Evolutionary conservation across 2,329 filamentous ascomycete genomes (phyloP).

Genomic region (Monilinia fructicola): DNA sequence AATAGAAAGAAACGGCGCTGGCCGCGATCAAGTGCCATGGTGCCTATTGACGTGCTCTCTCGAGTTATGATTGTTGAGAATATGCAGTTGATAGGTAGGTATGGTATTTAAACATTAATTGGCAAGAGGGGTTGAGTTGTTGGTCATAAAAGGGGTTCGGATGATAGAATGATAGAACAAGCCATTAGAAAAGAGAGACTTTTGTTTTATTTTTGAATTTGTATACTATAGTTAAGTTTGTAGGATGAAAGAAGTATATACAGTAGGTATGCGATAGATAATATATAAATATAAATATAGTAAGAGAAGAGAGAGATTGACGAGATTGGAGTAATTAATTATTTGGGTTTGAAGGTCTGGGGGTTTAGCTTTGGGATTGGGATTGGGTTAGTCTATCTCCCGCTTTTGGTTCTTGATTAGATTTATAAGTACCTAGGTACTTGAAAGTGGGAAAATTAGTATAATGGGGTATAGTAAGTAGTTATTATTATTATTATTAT

Average conservation of each 20-base stretch:
- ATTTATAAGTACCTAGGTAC: too few relatives aligned
- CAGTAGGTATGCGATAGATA: neutral
- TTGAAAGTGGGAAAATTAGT: too few relatives aligned
- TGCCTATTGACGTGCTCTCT: slow-evolving; percentile 6
- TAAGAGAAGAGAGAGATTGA: neutral
- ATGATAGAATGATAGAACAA: neutral
- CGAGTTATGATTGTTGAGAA: neutral
- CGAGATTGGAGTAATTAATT: too few relatives aligned
- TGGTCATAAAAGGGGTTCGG: slow-evolving; percentile 4
- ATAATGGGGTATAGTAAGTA: too few relatives aligned
- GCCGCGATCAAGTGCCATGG: slow-evolving; percentile 34
- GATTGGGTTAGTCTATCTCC: too few relatives aligned
- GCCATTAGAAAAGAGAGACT: neutral
- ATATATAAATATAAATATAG: too few relatives aligned
- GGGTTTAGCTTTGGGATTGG: too few relatives aligned
- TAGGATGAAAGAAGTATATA: neutral
- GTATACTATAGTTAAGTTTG: neutral
- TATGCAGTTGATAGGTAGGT: neutral
- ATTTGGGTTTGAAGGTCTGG: neutral
- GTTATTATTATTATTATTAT: neutral
- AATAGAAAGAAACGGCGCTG: slow-evolving; percentile 35
- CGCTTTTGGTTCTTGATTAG: too few relatives aligned
- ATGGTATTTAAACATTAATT: neutral
- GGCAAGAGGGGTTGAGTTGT: neutral
- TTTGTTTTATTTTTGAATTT: neutral